phyloP scores from a whole-genome alignment of 1,284 basidiomycete species.

The Apiotrichum gracile region DNA sequence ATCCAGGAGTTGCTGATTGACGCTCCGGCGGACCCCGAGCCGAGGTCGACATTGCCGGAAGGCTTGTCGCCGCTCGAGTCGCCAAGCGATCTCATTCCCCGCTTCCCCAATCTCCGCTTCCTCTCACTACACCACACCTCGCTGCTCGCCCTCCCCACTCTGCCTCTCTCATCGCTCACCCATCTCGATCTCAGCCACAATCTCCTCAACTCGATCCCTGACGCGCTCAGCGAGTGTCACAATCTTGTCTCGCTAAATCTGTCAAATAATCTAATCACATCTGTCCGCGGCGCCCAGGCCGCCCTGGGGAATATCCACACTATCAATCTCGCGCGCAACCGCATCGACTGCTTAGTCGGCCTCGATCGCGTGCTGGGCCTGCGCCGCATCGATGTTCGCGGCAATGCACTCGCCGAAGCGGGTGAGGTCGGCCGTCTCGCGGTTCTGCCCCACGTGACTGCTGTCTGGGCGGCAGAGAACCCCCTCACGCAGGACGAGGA shows the following conservation, averaged over 20 bases:
- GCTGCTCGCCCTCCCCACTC: slow-evolving; percentile 38
- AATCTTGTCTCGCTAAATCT: slow-evolving; percentile 82
- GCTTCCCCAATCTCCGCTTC: slow-evolving; percentile 43
- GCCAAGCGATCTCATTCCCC: slow-evolving; percentile 8
- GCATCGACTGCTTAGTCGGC: slow-evolving; percentile 87
- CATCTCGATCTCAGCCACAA: slow-evolving; percentile 86
- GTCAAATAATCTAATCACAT: slow-evolving; percentile 92
- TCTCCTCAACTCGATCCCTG: slow-evolving; percentile 60
- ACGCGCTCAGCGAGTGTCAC: slow-evolving; percentile 59
- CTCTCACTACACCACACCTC: slow-evolving; percentile 35
- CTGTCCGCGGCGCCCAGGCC: slow-evolving; percentile 78
- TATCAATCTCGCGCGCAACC: slow-evolving; percentile 75
- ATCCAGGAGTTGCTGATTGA: slow-evolving; percentile 33
- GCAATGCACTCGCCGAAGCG: slow-evolving; percentile 73
- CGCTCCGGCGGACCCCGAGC: background rate
- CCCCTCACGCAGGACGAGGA: slow-evolving; percentile 52
- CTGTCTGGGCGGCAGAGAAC: slow-evolving; percentile 76
- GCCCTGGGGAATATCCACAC: slow-evolving; percentile 69
- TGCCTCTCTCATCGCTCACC: slow-evolving; percentile 78
- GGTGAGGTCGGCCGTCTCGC: slow-evolving; percentile 81
- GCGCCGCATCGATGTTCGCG: slow-evolving; percentile 77
- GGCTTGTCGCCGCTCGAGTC: background rate
- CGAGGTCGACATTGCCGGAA: background rate
- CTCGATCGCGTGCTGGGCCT: slow-evolving; percentile 79
- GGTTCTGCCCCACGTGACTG: slow-evolving; percentile 64